Percentiles rank a stretch among this genome's conserved stretches.
Conservation (phyloP, 1,139 yeast species). For the Citeromyces hawaiiensis region DNA sequence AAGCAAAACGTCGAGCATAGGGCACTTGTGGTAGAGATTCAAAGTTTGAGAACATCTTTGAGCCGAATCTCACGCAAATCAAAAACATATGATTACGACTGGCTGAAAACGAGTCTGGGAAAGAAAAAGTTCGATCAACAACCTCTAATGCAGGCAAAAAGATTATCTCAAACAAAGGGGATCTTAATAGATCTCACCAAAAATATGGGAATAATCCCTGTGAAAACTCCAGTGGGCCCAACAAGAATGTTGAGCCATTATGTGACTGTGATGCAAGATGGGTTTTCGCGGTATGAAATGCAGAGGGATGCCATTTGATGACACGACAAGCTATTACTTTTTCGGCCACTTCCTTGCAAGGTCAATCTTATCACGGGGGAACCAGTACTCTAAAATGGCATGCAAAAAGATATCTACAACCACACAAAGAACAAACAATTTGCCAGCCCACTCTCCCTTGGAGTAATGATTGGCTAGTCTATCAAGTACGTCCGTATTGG, state of each 20-base stretch:
- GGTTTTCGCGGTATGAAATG: neutral
- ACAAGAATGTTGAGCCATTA: constrained; percentile 1
- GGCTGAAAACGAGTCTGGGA: neutral
- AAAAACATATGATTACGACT: neutral
- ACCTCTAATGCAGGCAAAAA: neutral
- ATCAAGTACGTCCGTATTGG: constrained; percentile 22
- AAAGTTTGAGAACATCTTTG: constrained; percentile 16
- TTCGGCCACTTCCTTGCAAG: constrained; percentile 68
- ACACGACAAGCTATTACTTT: neutral
- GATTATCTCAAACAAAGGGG: neutral
- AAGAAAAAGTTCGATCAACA: neutral
- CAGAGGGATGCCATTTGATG: neutral
- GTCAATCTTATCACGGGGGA: constrained; percentile 61
- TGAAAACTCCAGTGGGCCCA: constrained; percentile 1
- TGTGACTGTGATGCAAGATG: neutral
- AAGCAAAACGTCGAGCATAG: constrained; percentile 19
- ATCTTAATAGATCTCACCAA: neutral
- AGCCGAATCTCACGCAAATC: constrained; percentile 2
- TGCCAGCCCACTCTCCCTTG: constrained; percentile 79
- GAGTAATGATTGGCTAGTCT: constrained; percentile 50
- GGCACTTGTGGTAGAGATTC: constrained; percentile 24
- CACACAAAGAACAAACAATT: constrained; percentile 62
- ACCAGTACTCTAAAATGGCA: constrained; percentile 50
- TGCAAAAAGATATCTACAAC: constrained; percentile 66
- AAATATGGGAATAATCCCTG: neutral